Evolutionary conservation across 2,329 filamentous ascomycete species (phyloP), one percentile per base, ranked within the genome.

Genomic region (Dothiorella sarmentorum): DNA sequence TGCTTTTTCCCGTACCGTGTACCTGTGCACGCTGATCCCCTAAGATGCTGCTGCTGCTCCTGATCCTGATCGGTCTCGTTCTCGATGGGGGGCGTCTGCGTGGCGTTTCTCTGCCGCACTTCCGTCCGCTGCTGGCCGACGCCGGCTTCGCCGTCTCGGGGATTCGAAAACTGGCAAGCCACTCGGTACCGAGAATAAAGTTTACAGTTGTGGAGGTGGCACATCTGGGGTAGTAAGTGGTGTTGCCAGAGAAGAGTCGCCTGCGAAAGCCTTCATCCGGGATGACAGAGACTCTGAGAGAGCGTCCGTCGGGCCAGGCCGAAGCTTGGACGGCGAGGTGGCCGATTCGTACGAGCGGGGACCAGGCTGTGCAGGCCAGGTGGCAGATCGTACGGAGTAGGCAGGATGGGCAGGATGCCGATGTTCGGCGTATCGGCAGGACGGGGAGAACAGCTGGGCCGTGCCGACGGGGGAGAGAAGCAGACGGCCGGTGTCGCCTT

Each of bases 31-130:
- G 49, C 49, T 35, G 49, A 53, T 53, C 49, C 40, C 40, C 49
- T 35, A 24, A 20, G 49, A 40, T 37, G 24, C 35, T n/a, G n/a
- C n/a, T n/a, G n/a, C n/a, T n/a, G n/a, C n/a, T n/a, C n/a, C n/a
- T n/a, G n/a, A n/a, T n/a, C n/a, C n/a, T n/a, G n/a, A n/a, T n/a
- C n/a, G n/a, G n/a, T n/a, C n/a, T n/a, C n/a, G n/a, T n/a, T n/a
- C n/a, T n/a, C n/a, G n/a, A n/a, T n/a, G 33, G 17, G 17, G n/a
- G 49, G 22, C 31, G 31, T 38, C 31, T 18, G 6, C 4, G 13
- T n/a, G 49, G 49, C 33, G 35, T 7, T 53, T 26, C n/a, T 20
- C 49, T 40, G 49, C 49, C 49, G 49, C 49, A 53, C n/a, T 17
- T 10, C 47, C 33, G 33, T 11, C 42, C 3, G 20, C 43, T 5